Evolutionary conservation across 768 basidiomycete species (phyloP), one percentile per base, ranked within the genome.

Genomic region (Termitomyces sp.): DNA sequence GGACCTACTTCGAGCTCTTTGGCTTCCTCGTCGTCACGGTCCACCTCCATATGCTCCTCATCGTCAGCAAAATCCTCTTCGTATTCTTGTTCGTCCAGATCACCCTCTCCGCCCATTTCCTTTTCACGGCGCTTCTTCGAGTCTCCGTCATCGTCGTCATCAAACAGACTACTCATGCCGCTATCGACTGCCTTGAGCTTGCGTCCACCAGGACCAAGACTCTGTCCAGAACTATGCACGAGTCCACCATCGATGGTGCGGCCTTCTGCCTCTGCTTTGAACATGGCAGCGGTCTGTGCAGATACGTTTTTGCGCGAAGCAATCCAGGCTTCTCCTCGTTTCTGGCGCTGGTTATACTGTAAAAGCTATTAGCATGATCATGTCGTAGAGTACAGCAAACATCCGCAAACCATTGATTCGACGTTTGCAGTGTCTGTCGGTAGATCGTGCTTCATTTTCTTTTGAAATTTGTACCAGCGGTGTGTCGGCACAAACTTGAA

Each of bases 381-480:
- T 57, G 48, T 30, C n/a, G 46, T 65, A 42, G 31, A 69, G 65
- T 73, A 50, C 45, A 66, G 27, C 20, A 44, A 52, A 58, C 50
- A 7, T 44, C 51, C 46, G 59, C n/a, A 70, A 76, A 74, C 81
- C 84, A 91, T 72, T 80, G 75, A 67, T 78, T 85, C 81, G 81
- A 92, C 65, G 77, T 88, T 74, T 77, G 85, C 74, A 76, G 89
- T 72, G 79, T 78, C 78, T 42, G 82, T 82, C 46, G 86, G 87
- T 16, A 91, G 75, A 66, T 84, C 81, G 66, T 92, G 85, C 66
- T 86, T 88, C 45, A 89, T 80, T 64, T 86, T 86, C 78, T 92
- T 93, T 74, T 91, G 91, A 69, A 94, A 94, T 72, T 92, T 93
- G 79, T 95, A 95, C 90, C 91, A 95, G 46, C 93, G 81, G 69